Evolutionary conservation across 345 rosid genomes (phyloP), one percentile per base, ranked within the genome.

Genomic region (Corchorus olitorius): DNA sequence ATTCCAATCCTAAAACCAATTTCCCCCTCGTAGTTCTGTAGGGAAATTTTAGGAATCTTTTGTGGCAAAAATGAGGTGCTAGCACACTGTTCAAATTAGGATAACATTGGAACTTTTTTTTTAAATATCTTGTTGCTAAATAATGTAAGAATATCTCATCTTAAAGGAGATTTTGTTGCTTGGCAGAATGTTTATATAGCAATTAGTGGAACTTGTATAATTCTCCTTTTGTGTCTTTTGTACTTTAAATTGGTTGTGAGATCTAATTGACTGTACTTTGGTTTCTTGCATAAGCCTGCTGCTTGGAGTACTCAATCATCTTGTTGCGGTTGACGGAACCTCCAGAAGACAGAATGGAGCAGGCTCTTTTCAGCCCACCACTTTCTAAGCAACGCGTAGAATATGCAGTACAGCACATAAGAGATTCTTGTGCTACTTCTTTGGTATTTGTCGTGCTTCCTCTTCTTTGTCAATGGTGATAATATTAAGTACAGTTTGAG

Each of bases 361-460:
- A 92, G 60, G 98, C 97, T 64, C 82, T 93, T 83, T 96, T 96
- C 75, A 93, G 87, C 72, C 99, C 98, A 73, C 93, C 98, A 15
- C 97, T 96, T 78, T 96, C 98, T 17, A 96, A 91, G 86, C 99
- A 93, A 82, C 88, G 98, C 56, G 97, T 93, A 66, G 97, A 93
- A 81, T 96, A 89, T 83, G 99, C 98, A 45, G 56, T 93, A 76
- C 84, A 83, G 76, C 94, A 91, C 72, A 96, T 96, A 52, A 89
- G 61, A 87, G 86, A 89, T 53, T 92, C 96, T 45, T 82, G 81
- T 50, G 97, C 97, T 70, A 76, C 89, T 78, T 87, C 87, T 81
- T 79, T 96, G 97, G 98, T 93, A 86, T 2, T 77, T 72, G 27
- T 68, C n/a, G 45, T 54, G 8, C 79, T 69, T 78, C 84, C 20